A percentile compares a stretch with the other conserved stretches of the same genome.
phyloP scores from a whole-genome alignment of 805 yeast species.

The Lachancea fermentati region DNA sequence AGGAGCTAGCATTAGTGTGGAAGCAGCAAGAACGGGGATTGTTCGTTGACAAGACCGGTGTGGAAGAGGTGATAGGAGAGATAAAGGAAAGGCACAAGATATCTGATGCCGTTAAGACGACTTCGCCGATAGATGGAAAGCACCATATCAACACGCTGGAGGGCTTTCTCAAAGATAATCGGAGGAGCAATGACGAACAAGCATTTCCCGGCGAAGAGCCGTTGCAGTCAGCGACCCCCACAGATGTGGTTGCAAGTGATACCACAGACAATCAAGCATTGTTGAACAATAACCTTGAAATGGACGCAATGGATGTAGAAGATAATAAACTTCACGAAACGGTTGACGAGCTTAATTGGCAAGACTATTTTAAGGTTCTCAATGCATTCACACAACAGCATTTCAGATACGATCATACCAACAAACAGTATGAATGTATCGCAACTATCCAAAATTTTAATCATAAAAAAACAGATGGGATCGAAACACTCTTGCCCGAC shows the following conservation, averaged over 20 bases:
- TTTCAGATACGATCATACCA: conserved; percentile 52
- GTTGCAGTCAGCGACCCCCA: no score
- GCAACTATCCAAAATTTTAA: conserved; percentile 13
- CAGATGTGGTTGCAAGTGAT: no score
- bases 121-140: neutral
- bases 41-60: conserved; percentile 73
- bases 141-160: conserved; percentile 12
- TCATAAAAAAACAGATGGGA: conserved; percentile 9
- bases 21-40: conserved; percentile 83
- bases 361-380: conserved; percentile 61
- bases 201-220: no score
- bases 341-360: conserved; percentile 50
- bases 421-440: conserved; percentile 53
- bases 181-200: no score
- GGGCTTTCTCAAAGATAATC: no score
- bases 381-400: conserved; percentile 61
- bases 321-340: conserved; percentile 4
- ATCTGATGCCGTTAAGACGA: conserved; percentile 5
- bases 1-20: conserved; percentile 78
- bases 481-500: conserved; percentile 20
- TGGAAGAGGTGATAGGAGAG: conserved; percentile 60
- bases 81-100: conserved; percentile 32
- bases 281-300: no score
- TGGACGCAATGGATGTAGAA: conserved; percentile 12
- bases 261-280: no score